These are phyloP conservation scores for Phylloporus arenicola DNA, from an alignment of 768 basidiomycete species.

Conservation along the genomic window DNA sequence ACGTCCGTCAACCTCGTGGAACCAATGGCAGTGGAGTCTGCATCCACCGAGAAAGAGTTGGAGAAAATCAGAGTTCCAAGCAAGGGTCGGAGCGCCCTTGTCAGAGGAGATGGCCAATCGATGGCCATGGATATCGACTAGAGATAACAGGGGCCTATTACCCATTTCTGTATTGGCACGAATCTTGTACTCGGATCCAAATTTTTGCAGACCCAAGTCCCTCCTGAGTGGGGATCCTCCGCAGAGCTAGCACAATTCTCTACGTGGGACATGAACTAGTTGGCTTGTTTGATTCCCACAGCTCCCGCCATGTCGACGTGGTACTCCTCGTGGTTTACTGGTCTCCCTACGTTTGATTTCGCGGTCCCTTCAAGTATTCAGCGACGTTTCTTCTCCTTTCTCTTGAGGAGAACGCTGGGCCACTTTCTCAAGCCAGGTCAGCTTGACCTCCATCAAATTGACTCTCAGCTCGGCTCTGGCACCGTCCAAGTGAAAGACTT, in stretches of 20 bases:
- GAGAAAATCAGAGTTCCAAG: conserved; percentile 75
- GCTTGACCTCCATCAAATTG: conserved; percentile 79
- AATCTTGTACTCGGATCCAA: not conserved
- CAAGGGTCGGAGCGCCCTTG: conserved; percentile 65
- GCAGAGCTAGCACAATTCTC: not conserved
- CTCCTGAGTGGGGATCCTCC: conserved; percentile 1
- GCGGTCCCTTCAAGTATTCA: conserved; percentile 70
- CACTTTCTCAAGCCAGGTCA: conserved; percentile 87
- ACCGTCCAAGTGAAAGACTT: conserved; percentile 82
- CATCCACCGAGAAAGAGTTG: conserved; percentile 45
- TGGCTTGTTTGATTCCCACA: conserved; percentile 11
- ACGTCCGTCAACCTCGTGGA: conserved; percentile 60
- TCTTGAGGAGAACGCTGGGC: conserved; percentile 77
- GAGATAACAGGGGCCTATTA: conserved; percentile 15
- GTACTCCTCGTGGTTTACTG: conserved; percentile 51
- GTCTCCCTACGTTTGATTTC: conserved; percentile 61
- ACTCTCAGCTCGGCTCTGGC: conserved; percentile 90
- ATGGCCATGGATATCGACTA: conserved; percentile 91
- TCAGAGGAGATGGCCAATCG: conserved; percentile 76
- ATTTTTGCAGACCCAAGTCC: conserved; percentile 1
- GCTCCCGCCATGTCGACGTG: conserved; percentile 42
- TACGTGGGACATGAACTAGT: conserved; percentile 14
- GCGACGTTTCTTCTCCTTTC: conserved; percentile 83
- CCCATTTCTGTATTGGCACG: conserved; percentile 14
- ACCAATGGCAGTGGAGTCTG: conserved; percentile 46